Evolutionary conservation across 1,139 yeast species (phyloP).

Genomic region (Hansenula lynferdii): DNA sequence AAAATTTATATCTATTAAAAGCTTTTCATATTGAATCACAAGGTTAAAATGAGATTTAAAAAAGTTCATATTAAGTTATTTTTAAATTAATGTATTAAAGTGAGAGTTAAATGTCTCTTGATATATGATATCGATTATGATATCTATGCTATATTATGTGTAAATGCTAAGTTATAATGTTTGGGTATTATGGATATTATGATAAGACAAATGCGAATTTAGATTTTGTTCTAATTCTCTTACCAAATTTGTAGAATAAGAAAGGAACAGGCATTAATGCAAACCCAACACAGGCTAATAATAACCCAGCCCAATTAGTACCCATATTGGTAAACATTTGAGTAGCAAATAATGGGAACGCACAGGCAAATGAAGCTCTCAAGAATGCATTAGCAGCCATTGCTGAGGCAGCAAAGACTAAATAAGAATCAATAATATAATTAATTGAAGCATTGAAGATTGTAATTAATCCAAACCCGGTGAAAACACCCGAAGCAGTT

Average conservation of each 20-base stretch:
- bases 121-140: too few species aligned
- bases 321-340: conserved; percentile 75
- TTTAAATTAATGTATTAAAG: too few species aligned
- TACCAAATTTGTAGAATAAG: conserved; percentile 63
- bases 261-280: conserved; percentile 73
- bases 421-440: conserved; percentile 76
- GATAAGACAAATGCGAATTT: conserved; percentile 52
- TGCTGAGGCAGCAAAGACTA: conserved; percentile 83
- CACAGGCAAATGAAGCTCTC: conserved; percentile 62
- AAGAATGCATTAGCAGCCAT: conserved; percentile 82
- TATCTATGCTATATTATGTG: too few species aligned
- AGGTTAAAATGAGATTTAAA: too few species aligned
- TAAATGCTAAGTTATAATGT: too few species aligned
- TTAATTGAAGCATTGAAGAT: conserved; percentile 79
- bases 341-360: conserved; percentile 75
- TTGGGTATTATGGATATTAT: neutral
- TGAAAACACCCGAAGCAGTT: conserved; percentile 61
- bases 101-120: too few species aligned
- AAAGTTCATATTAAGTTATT: too few species aligned
- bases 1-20: too few species aligned
- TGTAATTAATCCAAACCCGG: conserved; percentile 71
- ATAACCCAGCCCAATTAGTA: conserved; percentile 77
- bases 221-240: conserved; percentile 52
- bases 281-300: conserved; percentile 65
- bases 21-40: too few species aligned